Evolutionary conservation across 208 protist species (phyloP).

Genomic region (Hexamita inflata): DNA sequence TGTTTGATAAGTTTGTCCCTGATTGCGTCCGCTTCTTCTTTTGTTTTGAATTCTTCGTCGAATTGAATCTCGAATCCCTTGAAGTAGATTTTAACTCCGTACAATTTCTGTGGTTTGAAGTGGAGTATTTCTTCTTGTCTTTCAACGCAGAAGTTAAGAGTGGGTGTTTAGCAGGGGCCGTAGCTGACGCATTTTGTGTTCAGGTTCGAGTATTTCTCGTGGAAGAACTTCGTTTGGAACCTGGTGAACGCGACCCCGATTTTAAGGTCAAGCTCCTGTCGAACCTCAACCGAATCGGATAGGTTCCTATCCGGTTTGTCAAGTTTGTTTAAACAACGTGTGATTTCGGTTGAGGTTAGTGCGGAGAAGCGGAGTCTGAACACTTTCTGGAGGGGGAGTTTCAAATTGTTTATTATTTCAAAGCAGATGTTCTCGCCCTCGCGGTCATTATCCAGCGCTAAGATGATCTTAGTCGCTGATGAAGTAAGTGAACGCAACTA

Average conservation of each 20-base stretch:
- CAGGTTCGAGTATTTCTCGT: constrained; percentile 51
- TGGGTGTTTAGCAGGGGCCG: constrained; percentile 84
- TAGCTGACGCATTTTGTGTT: constrained; percentile 67
- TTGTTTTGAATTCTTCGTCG: no score
- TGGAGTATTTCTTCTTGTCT: constrained; percentile 59
- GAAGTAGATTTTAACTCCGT: not conserved
- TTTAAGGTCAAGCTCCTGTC: constrained; percentile 79
- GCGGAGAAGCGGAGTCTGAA: constrained; percentile 68
- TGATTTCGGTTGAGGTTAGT: constrained; percentile 61
- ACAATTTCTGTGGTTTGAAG: constrained; percentile 36
- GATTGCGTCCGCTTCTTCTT: no score
- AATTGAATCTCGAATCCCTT: no score
- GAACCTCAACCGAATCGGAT: constrained; percentile 69
- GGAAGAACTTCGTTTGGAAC: constrained; percentile 49
- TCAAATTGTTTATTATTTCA: constrained; percentile 66
- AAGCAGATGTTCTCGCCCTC: constrained; percentile 91
- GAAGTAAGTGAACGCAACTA: constrained; percentile 2
- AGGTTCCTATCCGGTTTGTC: constrained; percentile 66
- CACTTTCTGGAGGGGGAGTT: constrained; percentile 44
- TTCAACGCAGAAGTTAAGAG: constrained; percentile 69
- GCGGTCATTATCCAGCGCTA: constrained; percentile 81
- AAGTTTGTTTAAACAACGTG: constrained; percentile 59
- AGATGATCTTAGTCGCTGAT: constrained; percentile 57
- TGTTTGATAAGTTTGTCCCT: not conserved
- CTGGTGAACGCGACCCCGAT: constrained; percentile 75